These are phyloP conservation scores for Lumnitzera littorea DNA, from an alignment of 345 rosid genomes.

Conservation along the genomic window DNA sequence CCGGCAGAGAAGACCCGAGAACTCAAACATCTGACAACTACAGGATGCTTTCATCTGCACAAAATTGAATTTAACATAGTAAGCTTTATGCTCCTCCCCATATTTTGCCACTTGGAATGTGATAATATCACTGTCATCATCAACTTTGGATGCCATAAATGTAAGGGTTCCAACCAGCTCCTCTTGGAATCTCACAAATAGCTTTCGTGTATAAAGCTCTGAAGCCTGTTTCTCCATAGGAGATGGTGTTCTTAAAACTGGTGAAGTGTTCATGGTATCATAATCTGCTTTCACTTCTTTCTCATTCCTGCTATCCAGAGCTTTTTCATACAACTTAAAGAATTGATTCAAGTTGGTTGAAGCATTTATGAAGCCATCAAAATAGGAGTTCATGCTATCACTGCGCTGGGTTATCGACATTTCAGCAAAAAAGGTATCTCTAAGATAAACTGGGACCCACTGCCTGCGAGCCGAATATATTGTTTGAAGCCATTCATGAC, in stretches of 20 bases:
- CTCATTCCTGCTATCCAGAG: slow-evolving; percentile 35
- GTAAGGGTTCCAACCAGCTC: slow-evolving; percentile 48
- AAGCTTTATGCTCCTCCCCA: slow-evolving; percentile 45
- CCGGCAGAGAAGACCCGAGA: slow-evolving; percentile 47
- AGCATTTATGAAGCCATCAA: slow-evolving; percentile 45
- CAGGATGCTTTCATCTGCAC: slow-evolving; percentile 43
- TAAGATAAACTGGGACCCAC: slow-evolving; percentile 48
- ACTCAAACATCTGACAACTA: slow-evolving; percentile 59
- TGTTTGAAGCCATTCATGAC: slow-evolving; percentile 48
- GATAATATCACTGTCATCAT: slow-evolving; percentile 31
- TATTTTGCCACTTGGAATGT: slow-evolving; percentile 38
- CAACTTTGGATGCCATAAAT: slow-evolving; percentile 35
- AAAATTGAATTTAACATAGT: slow-evolving; percentile 35
- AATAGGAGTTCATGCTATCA: slow-evolving; percentile 42
- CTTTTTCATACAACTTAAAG: slow-evolving; percentile 43
- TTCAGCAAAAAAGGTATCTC: slow-evolving; percentile 45
- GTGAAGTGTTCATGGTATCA: slow-evolving; percentile 38
- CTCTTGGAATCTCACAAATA: slow-evolving; percentile 46
- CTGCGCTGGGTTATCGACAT: slow-evolving; percentile 41
- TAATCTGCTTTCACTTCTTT: slow-evolving; percentile 50
- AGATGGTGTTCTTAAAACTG: slow-evolving; percentile 43
- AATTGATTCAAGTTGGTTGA: slow-evolving; percentile 37
- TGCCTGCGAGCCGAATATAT: slow-evolving; percentile 38
- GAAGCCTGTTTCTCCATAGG: slow-evolving; percentile 59
- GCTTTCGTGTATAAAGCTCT: slow-evolving; percentile 35